A percentile compares a stretch with the other conserved stretches of the same genome.
Conservation (phyloP, 805 yeast genomes). For the Yarrowia hollandica region DNA sequence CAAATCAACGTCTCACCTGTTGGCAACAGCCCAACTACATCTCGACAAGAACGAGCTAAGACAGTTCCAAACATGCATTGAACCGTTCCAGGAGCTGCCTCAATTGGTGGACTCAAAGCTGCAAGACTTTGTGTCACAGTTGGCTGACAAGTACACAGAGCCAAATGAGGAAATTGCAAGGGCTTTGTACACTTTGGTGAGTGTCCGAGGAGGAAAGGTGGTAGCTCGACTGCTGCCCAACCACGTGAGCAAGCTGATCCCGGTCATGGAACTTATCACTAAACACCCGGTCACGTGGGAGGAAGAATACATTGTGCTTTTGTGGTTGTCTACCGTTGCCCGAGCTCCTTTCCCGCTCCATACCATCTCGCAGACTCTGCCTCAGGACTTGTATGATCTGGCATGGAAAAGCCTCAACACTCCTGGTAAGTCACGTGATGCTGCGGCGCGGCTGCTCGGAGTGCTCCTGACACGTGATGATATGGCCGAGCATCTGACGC, state of each 20-base stretch:
- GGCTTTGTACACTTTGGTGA: slow-evolving; percentile 60
- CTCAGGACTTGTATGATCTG: slow-evolving; percentile 43
- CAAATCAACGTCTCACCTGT: slow-evolving; percentile 33
- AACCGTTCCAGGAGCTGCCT: slow-evolving; percentile 37
- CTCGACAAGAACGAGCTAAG: slow-evolving; percentile 1
- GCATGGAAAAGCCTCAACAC: slow-evolving; percentile 43
- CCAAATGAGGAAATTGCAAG: slow-evolving; percentile 33
- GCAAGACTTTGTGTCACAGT: slow-evolving; percentile 26
- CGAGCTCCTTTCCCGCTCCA: slow-evolving; percentile 72
- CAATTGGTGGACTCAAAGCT: slow-evolving; percentile 36
- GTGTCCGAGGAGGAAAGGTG: slow-evolving; percentile 64
- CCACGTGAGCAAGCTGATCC: slow-evolving; percentile 51
- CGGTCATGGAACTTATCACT: neutral
- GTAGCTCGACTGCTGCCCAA: slow-evolving; percentile 61
- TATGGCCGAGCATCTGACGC: slow-evolving; percentile 39
- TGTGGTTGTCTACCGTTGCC: slow-evolving; percentile 72
- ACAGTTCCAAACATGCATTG: slow-evolving; percentile 30
- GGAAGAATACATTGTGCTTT: slow-evolving; percentile 50
- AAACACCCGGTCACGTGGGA: slow-evolving; percentile 46
- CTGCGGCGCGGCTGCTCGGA: slow-evolving; percentile 54
- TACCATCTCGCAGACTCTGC: slow-evolving; percentile 41
- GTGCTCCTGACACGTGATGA: slow-evolving; percentile 56
- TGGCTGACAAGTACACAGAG: slow-evolving; percentile 11
- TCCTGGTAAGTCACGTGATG: slow-evolving; percentile 60
- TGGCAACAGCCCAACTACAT: slow-evolving; percentile 14